These are phyloP conservation scores for Jatropha podagrica DNA, from an alignment of 441 rosid species.

Conservation along the genomic window DNA sequence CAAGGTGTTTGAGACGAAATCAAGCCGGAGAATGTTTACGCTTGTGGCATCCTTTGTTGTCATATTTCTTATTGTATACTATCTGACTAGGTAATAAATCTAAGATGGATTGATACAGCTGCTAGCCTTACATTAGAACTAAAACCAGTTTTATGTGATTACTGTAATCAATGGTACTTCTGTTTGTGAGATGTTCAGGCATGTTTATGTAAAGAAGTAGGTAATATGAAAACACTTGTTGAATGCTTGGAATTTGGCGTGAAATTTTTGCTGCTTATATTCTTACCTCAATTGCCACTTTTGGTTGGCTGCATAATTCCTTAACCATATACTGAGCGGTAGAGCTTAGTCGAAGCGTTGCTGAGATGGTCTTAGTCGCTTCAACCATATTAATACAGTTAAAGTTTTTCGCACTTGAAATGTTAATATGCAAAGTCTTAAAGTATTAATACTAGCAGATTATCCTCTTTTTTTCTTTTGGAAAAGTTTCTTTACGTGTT, in stretches of 20 bases:
- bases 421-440: too few species aligned
- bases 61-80: slow-evolving; percentile 78
- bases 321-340: background rate
- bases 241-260: slow-evolving; percentile 15
- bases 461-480: too few species aligned
- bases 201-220: slow-evolving; percentile 34
- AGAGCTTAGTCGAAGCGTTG: background rate
- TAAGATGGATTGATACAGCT: slow-evolving; percentile 16
- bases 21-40: slow-evolving; percentile 84
- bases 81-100: slow-evolving; percentile 65
- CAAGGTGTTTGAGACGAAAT: slow-evolving; percentile 93
- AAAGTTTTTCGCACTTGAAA: too few species aligned
- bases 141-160: slow-evolving; percentile 22
- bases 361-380: background rate
- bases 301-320: background rate
- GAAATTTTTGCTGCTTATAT: background rate
- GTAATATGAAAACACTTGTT: slow-evolving; percentile 13
- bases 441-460: too few species aligned
- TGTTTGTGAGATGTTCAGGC: slow-evolving; percentile 26
- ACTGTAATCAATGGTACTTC: slow-evolving; percentile 26
- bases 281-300: background rate
- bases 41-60: slow-evolving; percentile 88
- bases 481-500: too few species aligned
- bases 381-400: too few species aligned
- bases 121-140: slow-evolving; percentile 25